Evolutionary conservation across 2,329 filamentous ascomycete genomes (phyloP).

Genomic region (Camillea tinctor): DNA sequence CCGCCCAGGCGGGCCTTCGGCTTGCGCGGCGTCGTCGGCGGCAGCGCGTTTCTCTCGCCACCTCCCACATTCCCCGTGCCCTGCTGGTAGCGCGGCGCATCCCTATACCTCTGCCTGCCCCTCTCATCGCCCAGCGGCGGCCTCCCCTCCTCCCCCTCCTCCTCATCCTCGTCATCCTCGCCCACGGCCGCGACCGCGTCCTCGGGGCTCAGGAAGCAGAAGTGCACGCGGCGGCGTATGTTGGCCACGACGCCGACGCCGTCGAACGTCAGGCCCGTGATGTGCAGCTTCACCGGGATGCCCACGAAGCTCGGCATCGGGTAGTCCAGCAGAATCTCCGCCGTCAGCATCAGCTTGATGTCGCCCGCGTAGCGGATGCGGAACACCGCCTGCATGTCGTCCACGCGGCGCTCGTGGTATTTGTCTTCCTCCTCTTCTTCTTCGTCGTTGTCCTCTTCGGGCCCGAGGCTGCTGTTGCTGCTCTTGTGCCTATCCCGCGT

Average conservation of each 20-base stretch:
- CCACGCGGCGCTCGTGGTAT: conserved; percentile 71
- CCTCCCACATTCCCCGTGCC: conserved; percentile 37
- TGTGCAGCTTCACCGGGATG: conserved; percentile 89
- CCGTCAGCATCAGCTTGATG: conserved; percentile 82
- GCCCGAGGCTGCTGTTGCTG: neutral
- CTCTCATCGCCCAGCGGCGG: conserved; percentile 5
- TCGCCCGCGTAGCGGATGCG: conserved; percentile 88
- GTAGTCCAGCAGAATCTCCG: conserved; percentile 94
- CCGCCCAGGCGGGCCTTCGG: conserved; percentile 59
- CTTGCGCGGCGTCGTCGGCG: conserved; percentile 26
- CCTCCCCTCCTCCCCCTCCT: conserved; percentile 11
- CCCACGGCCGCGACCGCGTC: conserved; percentile 76
- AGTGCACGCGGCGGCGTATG: conserved; percentile 84
- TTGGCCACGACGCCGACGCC: conserved; percentile 90
- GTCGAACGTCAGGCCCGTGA: conserved; percentile 93
- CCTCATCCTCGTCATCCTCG: conserved; percentile 35
- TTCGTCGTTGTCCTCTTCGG: conserved; percentile 3
- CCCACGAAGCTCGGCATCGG: conserved; percentile 98
- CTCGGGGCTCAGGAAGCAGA: conserved; percentile 91
- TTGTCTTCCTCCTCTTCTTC: conserved; percentile 42
- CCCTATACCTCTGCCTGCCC: conserved; percentile 14
- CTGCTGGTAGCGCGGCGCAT: conserved; percentile 16
- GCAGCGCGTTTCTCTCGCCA: conserved; percentile 19
- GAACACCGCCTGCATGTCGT: conserved; percentile 91
- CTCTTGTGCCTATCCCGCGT: conserved; percentile 46